Percentiles rank a stretch among this genome's conserved stretches.
These are phyloP conservation scores for Phytophthora pinifolia DNA, from an alignment of 352 stramenopile genomes.

Conservation along the genomic window DNA sequence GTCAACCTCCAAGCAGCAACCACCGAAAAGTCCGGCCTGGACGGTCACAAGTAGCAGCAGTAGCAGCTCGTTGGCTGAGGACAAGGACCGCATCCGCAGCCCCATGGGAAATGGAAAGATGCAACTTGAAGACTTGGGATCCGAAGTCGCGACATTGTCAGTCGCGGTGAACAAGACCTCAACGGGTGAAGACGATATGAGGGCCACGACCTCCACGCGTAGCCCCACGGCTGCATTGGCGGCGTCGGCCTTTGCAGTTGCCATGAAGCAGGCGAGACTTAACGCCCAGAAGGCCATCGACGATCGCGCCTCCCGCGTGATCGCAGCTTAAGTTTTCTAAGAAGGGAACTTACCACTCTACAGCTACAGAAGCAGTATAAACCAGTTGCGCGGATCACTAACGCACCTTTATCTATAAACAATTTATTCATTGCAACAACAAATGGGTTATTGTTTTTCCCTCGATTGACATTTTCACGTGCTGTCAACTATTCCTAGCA, in stretches of 20 bases:
- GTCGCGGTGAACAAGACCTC: conserved; percentile 18
- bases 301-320: conserved; percentile 42
- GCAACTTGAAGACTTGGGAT: conserved; percentile 35
- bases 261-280: conserved; percentile 77
- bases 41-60: conserved; percentile 39
- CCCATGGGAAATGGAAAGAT: conserved; percentile 25
- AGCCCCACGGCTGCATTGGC: conserved; percentile 49
- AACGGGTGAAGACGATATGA: conserved; percentile 24
- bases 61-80: conserved; percentile 33
- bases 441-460: not conserved
- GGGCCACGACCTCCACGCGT: conserved; percentile 23
- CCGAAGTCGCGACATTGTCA: conserved; percentile 26
- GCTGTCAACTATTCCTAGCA: conserved; percentile 23
- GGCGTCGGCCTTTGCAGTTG: conserved; percentile 68
- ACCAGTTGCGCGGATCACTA: conserved; percentile 5
- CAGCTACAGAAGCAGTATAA: conserved; percentile 26
- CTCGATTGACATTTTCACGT: too few relatives aligned
- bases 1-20: conserved; percentile 18
- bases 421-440: conserved; percentile 16
- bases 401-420: conserved; percentile 36
- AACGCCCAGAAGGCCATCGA: conserved; percentile 69
- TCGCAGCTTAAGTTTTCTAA: conserved; percentile 23
- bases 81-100: conserved; percentile 27
- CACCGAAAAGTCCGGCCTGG: conserved; percentile 32
- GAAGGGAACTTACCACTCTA: conserved; percentile 9